Evolutionary conservation across 768 basidiomycete genomes (phyloP), one percentile per base, ranked within the genome.

Genomic region (Hericium coralloides): DNA sequence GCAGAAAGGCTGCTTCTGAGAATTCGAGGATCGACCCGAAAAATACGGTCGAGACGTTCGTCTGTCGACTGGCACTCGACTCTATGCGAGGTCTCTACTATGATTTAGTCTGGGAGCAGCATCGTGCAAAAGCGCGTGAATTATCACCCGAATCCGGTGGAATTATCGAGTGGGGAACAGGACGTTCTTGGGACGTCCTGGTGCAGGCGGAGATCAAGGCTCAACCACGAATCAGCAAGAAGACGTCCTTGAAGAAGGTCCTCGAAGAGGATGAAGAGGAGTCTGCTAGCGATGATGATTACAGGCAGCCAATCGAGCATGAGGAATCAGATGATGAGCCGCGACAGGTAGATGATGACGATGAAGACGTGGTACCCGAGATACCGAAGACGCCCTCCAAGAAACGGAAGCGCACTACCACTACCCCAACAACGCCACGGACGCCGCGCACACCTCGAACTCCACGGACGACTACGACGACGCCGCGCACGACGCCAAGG

Each of bases 71-170:
- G 15, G 87, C 85, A 3, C 73, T 84, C 12, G 76, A 87, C 61
- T 72, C 81, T 1, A 74, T 70, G 47, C 78, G 79, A 18, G 84
- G 85, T 9, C 59, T 87, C 1, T 89, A 79, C 69, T 89, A 83
- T 60, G 70, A 75, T 2, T 76, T 89, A 58, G 60, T 77, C 48
- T 89, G 87, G 87, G 72, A 76, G 37, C 58, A 58, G 12, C 82
- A 84, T 61, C 76, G 69, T 25, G 51, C 64, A 18, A 59, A 65
- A 1, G 79, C 80, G 0, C 68, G 81, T 15, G 63, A 68, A 9
- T 52, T 45, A 12, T 53, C 56, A 14, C 37, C 57, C 0, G 59
- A 54, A 26, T 31, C 51, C n/a, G 56, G n/a, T 26, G 49, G 22
- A 4, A 57, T 53, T 26, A 59, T 51, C 2, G 52, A 39, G 12